A percentile compares a stretch with the other conserved stretches of the same genome.
Evolutionary conservation across 768 basidiomycete species (phyloP).

Genomic region (Tricholoma saponaceum): DNA sequence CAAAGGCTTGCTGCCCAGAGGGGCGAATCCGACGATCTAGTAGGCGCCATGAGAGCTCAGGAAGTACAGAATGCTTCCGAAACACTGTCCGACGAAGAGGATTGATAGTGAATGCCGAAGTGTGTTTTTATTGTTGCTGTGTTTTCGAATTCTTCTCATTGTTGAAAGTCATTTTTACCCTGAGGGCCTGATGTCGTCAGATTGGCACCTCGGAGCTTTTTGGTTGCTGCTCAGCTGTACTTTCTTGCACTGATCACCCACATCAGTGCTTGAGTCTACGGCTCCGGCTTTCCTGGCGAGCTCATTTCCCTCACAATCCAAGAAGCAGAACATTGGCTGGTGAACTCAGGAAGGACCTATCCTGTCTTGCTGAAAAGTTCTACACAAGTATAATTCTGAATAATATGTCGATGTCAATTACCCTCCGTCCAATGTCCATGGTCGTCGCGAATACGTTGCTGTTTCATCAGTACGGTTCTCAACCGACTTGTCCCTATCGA

Average conservation of each 20-base stretch:
- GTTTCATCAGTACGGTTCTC: neutral
- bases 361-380: neutral
- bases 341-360: neutral
- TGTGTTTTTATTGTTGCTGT: conserved; percentile 16
- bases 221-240: neutral
- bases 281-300: neutral
- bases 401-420: neutral
- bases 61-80: conserved; percentile 53
- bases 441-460: neutral
- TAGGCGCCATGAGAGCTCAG: conserved; percentile 82
- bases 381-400: neutral
- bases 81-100: conserved; percentile 58
- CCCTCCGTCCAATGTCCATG: neutral
- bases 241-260: neutral
- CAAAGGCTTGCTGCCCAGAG: conserved; percentile 78
- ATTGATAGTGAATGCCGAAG: conserved; percentile 21
- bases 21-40: conserved; percentile 71
- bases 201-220: neutral
- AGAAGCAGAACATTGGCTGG: neutral
- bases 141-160: conserved; percentile 1
- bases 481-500: too few relatives aligned
- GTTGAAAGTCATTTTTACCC: neutral
- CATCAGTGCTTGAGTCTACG: neutral
- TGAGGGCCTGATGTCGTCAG: too few relatives aligned
- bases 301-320: neutral